A percentile compares a stretch with the other conserved stretches of the same genome.
phyloP scores from a whole-genome alignment of 2,329 filamentous ascomycete species.

The Trichoderma guizhouense region DNA sequence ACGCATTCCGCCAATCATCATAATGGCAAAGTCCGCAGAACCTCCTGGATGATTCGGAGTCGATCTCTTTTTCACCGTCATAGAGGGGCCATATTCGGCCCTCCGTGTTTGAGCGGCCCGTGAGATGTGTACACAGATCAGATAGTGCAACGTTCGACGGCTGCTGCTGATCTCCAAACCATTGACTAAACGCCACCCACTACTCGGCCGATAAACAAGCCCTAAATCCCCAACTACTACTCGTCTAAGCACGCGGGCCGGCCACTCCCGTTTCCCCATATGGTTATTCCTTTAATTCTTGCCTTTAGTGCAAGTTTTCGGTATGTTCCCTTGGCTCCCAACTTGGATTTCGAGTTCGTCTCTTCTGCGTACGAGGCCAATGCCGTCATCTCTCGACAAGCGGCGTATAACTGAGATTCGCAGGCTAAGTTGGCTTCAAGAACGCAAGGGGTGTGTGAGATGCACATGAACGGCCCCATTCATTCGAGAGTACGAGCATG shows the following conservation, averaged over 20 bases:
- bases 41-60: neutral
- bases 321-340: neutral
- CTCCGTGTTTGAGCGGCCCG: neutral
- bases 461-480: neutral
- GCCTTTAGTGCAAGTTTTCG: neutral
- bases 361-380: neutral
- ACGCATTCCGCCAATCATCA: neutral
- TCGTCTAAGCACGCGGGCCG: slow-evolving; percentile 8
- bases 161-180: neutral
- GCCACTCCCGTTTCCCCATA: slow-evolving; percentile 4
- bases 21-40: neutral
- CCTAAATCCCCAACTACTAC: neutral
- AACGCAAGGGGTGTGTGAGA: neutral
- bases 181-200: neutral
- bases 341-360: neutral
- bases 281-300: neutral
- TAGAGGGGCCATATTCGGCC: neutral
- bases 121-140: neutral
- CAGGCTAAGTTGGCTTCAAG: neutral
- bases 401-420: neutral
- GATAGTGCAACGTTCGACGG: neutral
- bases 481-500: neutral
- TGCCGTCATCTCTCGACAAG: neutral
- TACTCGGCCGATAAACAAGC: neutral
- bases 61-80: neutral